Evolutionary conservation across 2,329 filamentous ascomycete species (phyloP).

Genomic region (Venturia asperata): DNA sequence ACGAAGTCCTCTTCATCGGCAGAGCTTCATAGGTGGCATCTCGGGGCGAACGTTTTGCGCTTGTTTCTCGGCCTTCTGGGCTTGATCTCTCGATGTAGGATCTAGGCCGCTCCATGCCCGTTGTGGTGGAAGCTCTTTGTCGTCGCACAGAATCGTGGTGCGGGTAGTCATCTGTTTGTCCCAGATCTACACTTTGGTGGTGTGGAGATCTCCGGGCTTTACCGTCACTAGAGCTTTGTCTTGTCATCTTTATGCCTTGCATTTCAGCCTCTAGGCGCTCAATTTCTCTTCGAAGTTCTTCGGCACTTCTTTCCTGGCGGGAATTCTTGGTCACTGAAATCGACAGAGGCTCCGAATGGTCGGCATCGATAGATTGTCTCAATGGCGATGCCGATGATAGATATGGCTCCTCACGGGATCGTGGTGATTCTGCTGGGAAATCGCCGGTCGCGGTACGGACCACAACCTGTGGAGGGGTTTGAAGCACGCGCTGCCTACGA

Average conservation of each 20-base stretch:
- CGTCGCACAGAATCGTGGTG: conserved; percentile 14
- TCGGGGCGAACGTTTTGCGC: conserved; percentile 10
- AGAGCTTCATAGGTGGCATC: not conserved
- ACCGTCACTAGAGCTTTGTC: conserved; percentile 1
- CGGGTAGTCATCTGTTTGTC: conserved; percentile 14
- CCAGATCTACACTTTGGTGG: conserved; percentile 18
- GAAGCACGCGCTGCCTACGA: not conserved
- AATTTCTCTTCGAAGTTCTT: conserved; percentile 6
- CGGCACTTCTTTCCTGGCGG: not conserved
- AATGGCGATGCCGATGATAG: conserved; percentile 13
- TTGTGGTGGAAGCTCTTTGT: conserved; percentile 14
- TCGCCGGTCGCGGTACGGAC: conserved; percentile 17
- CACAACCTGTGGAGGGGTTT: conserved; percentile 15
- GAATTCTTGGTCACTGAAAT: not conserved
- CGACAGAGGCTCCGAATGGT: not conserved
- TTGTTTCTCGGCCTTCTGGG: not conserved
- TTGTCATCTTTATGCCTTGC: not conserved
- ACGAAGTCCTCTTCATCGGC: conserved; percentile 5
- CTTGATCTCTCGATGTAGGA: conserved; percentile 12
- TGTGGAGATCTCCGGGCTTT: not conserved
- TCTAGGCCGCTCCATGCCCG: conserved; percentile 8
- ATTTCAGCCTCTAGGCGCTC: conserved; percentile 7
- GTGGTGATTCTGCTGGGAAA: conserved; percentile 12
- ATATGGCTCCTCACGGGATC: not conserved
- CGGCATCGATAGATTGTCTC: not conserved